Conservation (phyloP, 306 rosid genomes). For the Rosa multiflora region DNA sequence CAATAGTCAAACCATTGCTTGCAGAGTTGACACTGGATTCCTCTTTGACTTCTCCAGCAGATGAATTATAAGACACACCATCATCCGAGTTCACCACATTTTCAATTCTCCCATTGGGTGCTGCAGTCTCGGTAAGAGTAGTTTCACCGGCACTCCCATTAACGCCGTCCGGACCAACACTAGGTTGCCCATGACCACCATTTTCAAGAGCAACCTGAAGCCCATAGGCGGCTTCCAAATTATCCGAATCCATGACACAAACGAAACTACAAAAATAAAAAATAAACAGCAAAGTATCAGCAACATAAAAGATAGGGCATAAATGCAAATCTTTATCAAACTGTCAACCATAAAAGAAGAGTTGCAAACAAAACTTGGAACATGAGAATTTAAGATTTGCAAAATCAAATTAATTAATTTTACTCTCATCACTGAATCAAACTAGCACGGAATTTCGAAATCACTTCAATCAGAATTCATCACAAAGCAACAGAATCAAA, state of each 20-base stretch:
- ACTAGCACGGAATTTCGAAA: background rate
- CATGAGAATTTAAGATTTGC: background rate
- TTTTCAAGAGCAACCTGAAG: slow-evolving; percentile 55
- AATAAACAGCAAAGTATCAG: background rate
- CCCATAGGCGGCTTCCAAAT: slow-evolving; percentile 42
- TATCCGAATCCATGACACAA: slow-evolving; percentile 63
- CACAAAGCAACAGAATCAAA: slow-evolving; percentile 5
- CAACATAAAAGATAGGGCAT: background rate
- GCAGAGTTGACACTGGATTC: slow-evolving; percentile 36
- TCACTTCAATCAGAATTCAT: slow-evolving; percentile 5
- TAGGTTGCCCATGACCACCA: slow-evolving; percentile 44
- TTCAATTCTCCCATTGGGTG: slow-evolving; percentile 47
- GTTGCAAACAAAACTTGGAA: background rate
- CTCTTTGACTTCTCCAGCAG: slow-evolving; percentile 43
- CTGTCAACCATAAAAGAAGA: background rate
- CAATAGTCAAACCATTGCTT: slow-evolving; percentile 39
- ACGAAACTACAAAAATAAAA: slow-evolving; percentile 40
- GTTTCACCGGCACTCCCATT: slow-evolving; percentile 24
- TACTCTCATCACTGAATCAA: slow-evolving; percentile 16
- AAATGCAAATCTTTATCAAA: background rate
- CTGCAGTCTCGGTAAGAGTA: slow-evolving; percentile 20
- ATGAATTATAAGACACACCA: slow-evolving; percentile 35
- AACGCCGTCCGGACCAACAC: slow-evolving; percentile 34
- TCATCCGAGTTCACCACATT: slow-evolving; percentile 39
- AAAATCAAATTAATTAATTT: slow-evolving; percentile 5